phyloP scores from a whole-genome alignment of 179 eudicot genomes.

The Camellia oleifera region DNA sequence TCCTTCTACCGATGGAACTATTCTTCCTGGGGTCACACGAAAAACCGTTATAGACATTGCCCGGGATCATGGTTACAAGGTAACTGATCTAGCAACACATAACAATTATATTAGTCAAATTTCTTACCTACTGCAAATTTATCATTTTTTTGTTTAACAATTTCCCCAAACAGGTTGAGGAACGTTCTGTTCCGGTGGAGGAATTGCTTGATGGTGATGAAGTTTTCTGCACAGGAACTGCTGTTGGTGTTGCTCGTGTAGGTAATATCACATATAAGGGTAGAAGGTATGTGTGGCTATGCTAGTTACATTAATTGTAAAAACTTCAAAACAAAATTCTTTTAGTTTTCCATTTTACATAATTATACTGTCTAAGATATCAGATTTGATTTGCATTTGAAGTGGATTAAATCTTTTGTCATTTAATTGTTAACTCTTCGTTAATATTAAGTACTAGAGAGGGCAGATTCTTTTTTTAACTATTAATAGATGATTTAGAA shows the following conservation, averaged over 20 bases:
- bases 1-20: conserved; percentile 50
- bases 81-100: conserved; percentile 11
- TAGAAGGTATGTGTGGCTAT: conserved; percentile 39
- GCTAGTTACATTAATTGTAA: too few relatives aligned
- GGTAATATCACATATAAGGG: conserved; percentile 67
- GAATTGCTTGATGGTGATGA: conserved; percentile 76
- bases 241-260: conserved; percentile 65
- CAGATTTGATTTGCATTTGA: too few relatives aligned
- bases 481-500: too few relatives aligned
- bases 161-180: conserved; percentile 56
- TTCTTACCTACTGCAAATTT: background rate
- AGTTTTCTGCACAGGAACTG: conserved; percentile 92
- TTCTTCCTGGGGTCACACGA: conserved; percentile 61
- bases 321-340: too few relatives aligned
- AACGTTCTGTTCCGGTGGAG: conserved; percentile 54
- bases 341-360: too few relatives aligned
- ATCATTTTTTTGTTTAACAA: background rate
- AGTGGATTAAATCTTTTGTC: too few relatives aligned
- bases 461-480: too few relatives aligned
- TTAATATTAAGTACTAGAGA: too few relatives aligned
- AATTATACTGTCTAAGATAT: too few relatives aligned
- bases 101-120: background rate
- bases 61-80: conserved; percentile 53
- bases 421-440: too few relatives aligned
- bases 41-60: conserved; percentile 60